phyloP scores from a whole-genome alignment of 2,329 filamentous ascomycete species.

The Paraphoma chrysanthemicola region DNA sequence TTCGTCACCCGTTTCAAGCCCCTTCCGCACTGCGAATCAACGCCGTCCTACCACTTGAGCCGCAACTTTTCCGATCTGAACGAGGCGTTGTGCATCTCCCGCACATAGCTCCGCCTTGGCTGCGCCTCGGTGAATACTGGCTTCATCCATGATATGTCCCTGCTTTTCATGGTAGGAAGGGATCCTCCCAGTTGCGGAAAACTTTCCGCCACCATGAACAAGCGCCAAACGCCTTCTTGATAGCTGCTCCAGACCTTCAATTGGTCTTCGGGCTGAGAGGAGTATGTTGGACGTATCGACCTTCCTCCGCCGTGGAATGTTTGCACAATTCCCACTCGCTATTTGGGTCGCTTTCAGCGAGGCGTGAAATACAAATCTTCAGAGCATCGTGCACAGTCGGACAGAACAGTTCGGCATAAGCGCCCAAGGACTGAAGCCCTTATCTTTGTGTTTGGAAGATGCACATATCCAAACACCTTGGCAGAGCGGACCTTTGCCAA shows the following conservation, averaged over 20 bases:
- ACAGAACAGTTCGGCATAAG: background rate
- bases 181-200: no score
- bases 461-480: slow-evolving; percentile 29
- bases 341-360: no score
- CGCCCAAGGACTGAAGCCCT: slow-evolving; percentile 11
- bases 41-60: slow-evolving; percentile 27
- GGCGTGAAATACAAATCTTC: no score
- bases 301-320: no score
- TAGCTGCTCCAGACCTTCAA: no score
- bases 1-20: slow-evolving; percentile 44
- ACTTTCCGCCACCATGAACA: no score
- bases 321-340: no score
- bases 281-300: no score
- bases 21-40: slow-evolving; percentile 26
- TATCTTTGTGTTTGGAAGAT: slow-evolving; percentile 7
- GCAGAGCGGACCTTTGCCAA: slow-evolving; percentile 32
- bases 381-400: no score
- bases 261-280: no score
- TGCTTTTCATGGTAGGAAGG: no score
- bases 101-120: slow-evolving; percentile 19
- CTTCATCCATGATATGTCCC: slow-evolving; percentile 13
- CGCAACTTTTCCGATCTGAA: slow-evolving; percentile 27
- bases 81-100: slow-evolving; percentile 19
- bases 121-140: slow-evolving; percentile 20
- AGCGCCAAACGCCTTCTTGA: no score